phyloP scores from a whole-genome alignment of 2,329 filamentous ascomycete species.

The Tolypocladium ovalisporum region DNA sequence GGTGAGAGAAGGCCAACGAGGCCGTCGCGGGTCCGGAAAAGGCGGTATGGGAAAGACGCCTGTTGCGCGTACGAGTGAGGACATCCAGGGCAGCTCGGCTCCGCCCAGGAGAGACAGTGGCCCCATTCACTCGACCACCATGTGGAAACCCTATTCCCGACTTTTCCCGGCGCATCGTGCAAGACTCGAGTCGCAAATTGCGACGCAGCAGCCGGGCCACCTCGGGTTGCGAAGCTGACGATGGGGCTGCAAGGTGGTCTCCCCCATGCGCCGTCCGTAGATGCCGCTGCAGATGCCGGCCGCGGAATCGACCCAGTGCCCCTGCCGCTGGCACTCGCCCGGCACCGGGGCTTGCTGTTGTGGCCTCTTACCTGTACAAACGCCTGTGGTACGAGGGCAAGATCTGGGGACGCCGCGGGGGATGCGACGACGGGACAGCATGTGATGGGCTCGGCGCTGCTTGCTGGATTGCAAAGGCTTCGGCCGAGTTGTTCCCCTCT shows the following conservation, averaged over 20 bases:
- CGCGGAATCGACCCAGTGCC: background rate
- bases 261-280: background rate
- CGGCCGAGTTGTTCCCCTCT: background rate
- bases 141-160: background rate
- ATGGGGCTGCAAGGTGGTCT: too few species aligned
- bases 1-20: too few species aligned
- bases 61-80: background rate
- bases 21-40: background rate
- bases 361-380: background rate
- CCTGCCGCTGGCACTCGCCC: background rate
- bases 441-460: background rate
- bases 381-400: background rate
- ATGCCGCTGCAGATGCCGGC: background rate
- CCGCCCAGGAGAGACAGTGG: background rate
- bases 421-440: background rate
- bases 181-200: background rate
- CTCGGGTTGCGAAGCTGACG: background rate
- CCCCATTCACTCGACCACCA: background rate
- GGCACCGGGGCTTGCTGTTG: too few species aligned
- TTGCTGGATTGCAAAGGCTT: background rate
- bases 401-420: background rate
- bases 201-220: background rate
- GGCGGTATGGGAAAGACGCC: background rate
- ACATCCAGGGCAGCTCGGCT: background rate
- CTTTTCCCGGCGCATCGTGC: background rate